A percentile compares a stretch with the other conserved stretches of the same genome.
These are phyloP conservation scores for Triglochin maritima DNA, from an alignment of 106 monocot genomes.

Conservation along the genomic window DNA sequence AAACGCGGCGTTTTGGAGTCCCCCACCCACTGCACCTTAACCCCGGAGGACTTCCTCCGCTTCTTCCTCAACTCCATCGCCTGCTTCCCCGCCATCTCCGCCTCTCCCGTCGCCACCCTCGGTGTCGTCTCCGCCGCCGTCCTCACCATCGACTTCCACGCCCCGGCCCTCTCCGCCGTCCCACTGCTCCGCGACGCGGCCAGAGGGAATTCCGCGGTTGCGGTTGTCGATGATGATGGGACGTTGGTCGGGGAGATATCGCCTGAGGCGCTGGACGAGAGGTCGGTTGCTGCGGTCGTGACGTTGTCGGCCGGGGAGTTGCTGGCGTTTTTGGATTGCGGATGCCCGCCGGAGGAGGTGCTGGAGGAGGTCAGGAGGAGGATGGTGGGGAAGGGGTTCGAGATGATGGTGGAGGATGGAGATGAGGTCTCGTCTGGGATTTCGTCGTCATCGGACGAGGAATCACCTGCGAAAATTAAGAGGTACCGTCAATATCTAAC, in stretches of 20 bases:
- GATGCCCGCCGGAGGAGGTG: constrained; percentile 35
- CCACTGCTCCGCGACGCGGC: constrained; percentile 42
- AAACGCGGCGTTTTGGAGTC: not conserved
- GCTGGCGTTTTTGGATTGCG: constrained; percentile 55
- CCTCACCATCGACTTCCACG: constrained; percentile 34
- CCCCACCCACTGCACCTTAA: constrained; percentile 35
- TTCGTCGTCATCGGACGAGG: too few relatives aligned
- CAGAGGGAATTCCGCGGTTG: constrained; percentile 40
- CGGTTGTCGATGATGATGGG: constrained; percentile 49
- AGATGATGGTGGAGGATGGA: too few relatives aligned
- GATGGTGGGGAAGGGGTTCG: too few relatives aligned
- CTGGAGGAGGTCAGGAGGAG: constrained; percentile 22
- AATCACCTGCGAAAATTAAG: not conserved
- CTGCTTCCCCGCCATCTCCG: constrained; percentile 40
- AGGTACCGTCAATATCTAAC: not conserved
- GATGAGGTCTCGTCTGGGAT: not conserved
- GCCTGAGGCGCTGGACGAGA: constrained; percentile 43
- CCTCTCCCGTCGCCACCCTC: constrained; percentile 41
- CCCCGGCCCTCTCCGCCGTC: constrained; percentile 48
- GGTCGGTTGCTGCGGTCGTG: constrained; percentile 47
- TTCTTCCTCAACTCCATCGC: constrained; percentile 70
- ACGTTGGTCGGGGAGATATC: constrained; percentile 66
- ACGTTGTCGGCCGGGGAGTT: constrained; percentile 61
- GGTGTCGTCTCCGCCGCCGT: constrained; percentile 34
- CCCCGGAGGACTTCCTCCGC: constrained; percentile 63